phyloP scores from a whole-genome alignment of 495 filamentous ascomycete genomes.

The Oleoguttula mirabilis region DNA sequence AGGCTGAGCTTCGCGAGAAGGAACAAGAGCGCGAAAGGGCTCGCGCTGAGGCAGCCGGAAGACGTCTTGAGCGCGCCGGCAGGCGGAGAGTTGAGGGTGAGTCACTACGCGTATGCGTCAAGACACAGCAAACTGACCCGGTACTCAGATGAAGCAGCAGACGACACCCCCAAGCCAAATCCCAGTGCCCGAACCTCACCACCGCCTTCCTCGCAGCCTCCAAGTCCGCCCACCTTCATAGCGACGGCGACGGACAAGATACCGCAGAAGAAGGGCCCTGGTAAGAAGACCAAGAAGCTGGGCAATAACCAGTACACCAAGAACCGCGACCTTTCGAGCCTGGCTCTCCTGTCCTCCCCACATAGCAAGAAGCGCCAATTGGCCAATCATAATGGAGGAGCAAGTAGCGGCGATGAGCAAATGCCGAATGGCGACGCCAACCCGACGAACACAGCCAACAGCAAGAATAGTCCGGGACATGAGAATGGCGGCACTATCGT shows the following conservation, averaged over 20 bases:
- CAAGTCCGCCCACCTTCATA: conserved; percentile 12
- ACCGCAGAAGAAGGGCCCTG: conserved; percentile 17
- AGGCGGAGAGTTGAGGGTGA: conserved; percentile 65
- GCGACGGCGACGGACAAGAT: conserved; percentile 13
- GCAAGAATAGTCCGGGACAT: conserved; percentile 14
- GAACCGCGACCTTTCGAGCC: conserved; percentile 1
- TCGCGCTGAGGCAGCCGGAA: conserved; percentile 55
- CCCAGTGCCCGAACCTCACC: conserved; percentile 12
- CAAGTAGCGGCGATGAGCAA: conserved; percentile 36
- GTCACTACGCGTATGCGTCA: conserved; percentile 18
- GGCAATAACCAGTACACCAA: conserved; percentile 77
- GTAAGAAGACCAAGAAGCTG: conserved; percentile 40
- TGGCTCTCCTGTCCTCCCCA: conserved; percentile 1
- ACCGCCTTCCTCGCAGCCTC: conserved; percentile 17
- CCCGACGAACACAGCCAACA: conserved; percentile 30
- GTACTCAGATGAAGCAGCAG: neutral
- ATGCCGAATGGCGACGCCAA: conserved; percentile 4
- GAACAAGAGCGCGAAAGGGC: conserved; percentile 53
- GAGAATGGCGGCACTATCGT: neutral
- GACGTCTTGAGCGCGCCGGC: conserved; percentile 63
- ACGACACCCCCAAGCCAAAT: conserved; percentile 16
- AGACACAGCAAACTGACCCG: conserved; percentile 5
- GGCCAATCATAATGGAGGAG: conserved; percentile 41
- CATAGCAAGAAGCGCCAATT: conserved; percentile 25
- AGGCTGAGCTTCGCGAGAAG: conserved; percentile 58